Percentiles rank a stretch among this genome's conserved stretches.
Conservation (phyloP, 164 flowering plant genomes). For the Stephania yunnanensis region DNA sequence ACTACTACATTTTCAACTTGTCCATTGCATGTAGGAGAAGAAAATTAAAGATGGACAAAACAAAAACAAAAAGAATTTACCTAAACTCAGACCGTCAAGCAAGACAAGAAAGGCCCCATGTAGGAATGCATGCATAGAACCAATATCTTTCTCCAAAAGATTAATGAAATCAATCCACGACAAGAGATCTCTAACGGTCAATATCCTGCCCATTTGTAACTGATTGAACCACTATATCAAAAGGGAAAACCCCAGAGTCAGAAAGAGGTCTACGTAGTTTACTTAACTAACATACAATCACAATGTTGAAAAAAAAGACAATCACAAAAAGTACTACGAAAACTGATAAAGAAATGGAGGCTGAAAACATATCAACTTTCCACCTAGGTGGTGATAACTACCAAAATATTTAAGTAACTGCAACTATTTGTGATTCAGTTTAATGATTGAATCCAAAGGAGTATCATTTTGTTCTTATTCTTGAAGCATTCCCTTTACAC, state of each 20-base stretch:
- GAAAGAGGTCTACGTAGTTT: neutral
- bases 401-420: too few relatives aligned
- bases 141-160: slow-evolving; percentile 38
- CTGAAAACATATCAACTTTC: too few relatives aligned
- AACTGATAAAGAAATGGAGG: too few relatives aligned
- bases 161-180: slow-evolving; percentile 84
- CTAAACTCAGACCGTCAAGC: slow-evolving; percentile 90
- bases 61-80: slow-evolving; percentile 23
- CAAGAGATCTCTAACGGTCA: slow-evolving; percentile 88
- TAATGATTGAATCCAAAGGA: too few relatives aligned
- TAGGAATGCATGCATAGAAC: slow-evolving; percentile 49
- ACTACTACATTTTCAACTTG: too few relatives aligned
- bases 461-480: too few relatives aligned
- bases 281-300: neutral
- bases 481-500: too few relatives aligned
- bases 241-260: neutral
- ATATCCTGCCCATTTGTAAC: slow-evolving; percentile 51
- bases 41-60: neutral
- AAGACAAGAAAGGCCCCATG: slow-evolving; percentile 93
- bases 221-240: slow-evolving; percentile 72
- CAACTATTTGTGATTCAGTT: too few relatives aligned
- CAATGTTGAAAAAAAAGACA: too few relatives aligned
- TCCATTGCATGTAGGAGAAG: neutral
- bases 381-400: too few relatives aligned
- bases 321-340: too few relatives aligned